Base-by-base conservation (phyloP, 148 eudicot genomes). In the Vaccinium vitisidaea region DNA sequence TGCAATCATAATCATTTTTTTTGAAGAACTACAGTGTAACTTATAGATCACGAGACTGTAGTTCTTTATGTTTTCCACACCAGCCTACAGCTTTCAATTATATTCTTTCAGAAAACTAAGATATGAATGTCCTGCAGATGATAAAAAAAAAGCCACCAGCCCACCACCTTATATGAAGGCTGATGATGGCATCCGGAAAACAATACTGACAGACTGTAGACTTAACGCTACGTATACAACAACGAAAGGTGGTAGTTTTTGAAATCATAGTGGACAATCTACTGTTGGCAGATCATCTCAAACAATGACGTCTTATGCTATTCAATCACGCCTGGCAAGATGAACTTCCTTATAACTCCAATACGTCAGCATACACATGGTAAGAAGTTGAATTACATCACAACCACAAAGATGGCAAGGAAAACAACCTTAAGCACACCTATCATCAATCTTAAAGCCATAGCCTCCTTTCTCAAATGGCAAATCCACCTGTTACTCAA, bases 21-120 rank as follows among this genome's bases (percentile, higher is more conserved):
- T 75, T 43, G 14, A 75, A 43, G 78, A 75, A 43, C 78, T 19
- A 75, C 78, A 39, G n/a, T 18, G 78, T 21, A 75, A 43, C 53
- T 43, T 25, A 39, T n/a, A n/a, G 19, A 49, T 77, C 80, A 48
- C 55, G 32, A 77, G 36, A 77, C 55, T 50, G 3, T 6, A 77
- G 80, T 49, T 67, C 36, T 13, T 67, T 2, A 2, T 11, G 39
- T 67, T 27, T 67, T 67, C 73, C 39, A 27, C 73, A 67, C 13
- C 73, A 25, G 9, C 73, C 73, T 10, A 25, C 73, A 67, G 39
- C 73, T 67, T 61, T 67, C 73, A 67, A 67, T 8, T 63, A 21
- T 36, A 27, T 36, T 67, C 16, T 67, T 67, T 12, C 13, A 1
- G 73, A 14, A 67, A 63, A 27, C 16, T 67, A 27, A 25, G 6